Evolutionary conservation across 1,139 yeast genomes (phyloP), one percentile per base, ranked within the genome.

Genomic region (Geotrichum cucujoidarum): DNA sequence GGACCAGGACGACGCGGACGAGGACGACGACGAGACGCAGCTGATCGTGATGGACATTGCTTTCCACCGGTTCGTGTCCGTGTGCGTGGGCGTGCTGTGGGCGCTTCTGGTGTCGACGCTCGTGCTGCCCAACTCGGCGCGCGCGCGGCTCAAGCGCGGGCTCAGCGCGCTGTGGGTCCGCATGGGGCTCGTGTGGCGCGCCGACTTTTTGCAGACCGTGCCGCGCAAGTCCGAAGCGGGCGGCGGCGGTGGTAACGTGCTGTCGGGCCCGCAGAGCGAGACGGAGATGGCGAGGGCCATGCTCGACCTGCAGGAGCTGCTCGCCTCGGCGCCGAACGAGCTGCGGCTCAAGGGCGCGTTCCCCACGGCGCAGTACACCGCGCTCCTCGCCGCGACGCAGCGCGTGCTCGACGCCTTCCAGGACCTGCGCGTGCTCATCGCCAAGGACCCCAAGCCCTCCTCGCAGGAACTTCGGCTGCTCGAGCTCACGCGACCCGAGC

Each of bases 111-210:
- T 86, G 68, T 61, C 75, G 0, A 68, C 81, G 25, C 69, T 77
- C 1, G 74, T 87, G 48, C 72, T 85, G 51, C 95, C 95, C 4
- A 81, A 80, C 59, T 80, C 87, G 60, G 95, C 95, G 0, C 70
- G 95, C 42, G 70, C 79, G 11, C 69, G 89, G 47, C 68, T 86
- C 49, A 79, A 84, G 54, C 72, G 73, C 30, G 87, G 87, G 0
- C 63, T 86, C 24, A 76, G 88, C 0, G 68, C 81, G 1, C 69
- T 85, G 25, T 87, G 95, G 95, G 67, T 87, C 39, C 69, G 89
- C 46, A 73, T 87, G 73, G 95, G 95, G 0, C 73, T 86, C 25
- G 74, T 81, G n/a, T 86, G 95, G 95, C 82, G 81, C 57, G 71
- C 81, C 22, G 85, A 80, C 51, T 79, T 81, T 0, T 57, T 77